phyloP scores from a whole-genome alignment of 1,284 basidiomycete species.

The Rugiboletus extremiorientalis region DNA sequence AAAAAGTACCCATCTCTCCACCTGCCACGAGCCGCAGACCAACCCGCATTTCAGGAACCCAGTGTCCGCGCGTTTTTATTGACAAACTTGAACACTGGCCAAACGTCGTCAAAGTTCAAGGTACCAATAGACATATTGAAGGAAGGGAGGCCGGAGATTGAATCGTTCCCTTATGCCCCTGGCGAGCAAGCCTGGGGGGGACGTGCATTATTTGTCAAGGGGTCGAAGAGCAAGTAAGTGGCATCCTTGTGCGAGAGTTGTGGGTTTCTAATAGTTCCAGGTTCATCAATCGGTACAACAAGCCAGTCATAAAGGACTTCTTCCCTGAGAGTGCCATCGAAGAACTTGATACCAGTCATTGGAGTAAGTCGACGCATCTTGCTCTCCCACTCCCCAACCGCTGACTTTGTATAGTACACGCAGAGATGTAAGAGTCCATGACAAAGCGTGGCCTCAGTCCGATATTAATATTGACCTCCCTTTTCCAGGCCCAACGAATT shows the following conservation, averaged over 20 bases:
- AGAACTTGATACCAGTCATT: slow-evolving; percentile 62
- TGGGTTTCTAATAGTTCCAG: slow-evolving; percentile 32
- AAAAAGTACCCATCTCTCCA: slow-evolving; percentile 44
- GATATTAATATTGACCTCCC: slow-evolving; percentile 3
- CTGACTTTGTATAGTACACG: slow-evolving; percentile 46
- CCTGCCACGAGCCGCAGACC: neutral
- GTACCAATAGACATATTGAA: slow-evolving; percentile 71
- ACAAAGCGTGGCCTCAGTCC: neutral
- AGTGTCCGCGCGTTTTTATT: slow-evolving; percentile 76
- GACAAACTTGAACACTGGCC: slow-evolving; percentile 64
- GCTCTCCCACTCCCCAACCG: neutral
- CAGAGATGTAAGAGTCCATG: slow-evolving; percentile 47
- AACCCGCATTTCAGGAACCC: slow-evolving; percentile 50
- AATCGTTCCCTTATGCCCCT: slow-evolving; percentile 70
- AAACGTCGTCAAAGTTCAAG: slow-evolving; percentile 56
- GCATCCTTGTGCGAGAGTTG: neutral
- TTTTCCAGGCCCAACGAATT: slow-evolving; percentile 47
- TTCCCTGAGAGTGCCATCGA: slow-evolving; percentile 66
- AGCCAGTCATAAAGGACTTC: slow-evolving; percentile 56
- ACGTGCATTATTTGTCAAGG: slow-evolving; percentile 76
- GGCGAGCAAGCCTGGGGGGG: slow-evolving; percentile 62
- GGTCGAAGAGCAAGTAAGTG: slow-evolving; percentile 68
- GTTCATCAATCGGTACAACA: slow-evolving; percentile 71
- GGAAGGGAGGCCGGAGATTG: slow-evolving; percentile 62
- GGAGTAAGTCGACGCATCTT: slow-evolving; percentile 47